A percentile compares a stretch with the other conserved stretches of the same genome.
These are phyloP conservation scores for Phyllosticta ampelicida DNA, from an alignment of 2,329 filamentous ascomycete species.

Conservation along the genomic window DNA sequence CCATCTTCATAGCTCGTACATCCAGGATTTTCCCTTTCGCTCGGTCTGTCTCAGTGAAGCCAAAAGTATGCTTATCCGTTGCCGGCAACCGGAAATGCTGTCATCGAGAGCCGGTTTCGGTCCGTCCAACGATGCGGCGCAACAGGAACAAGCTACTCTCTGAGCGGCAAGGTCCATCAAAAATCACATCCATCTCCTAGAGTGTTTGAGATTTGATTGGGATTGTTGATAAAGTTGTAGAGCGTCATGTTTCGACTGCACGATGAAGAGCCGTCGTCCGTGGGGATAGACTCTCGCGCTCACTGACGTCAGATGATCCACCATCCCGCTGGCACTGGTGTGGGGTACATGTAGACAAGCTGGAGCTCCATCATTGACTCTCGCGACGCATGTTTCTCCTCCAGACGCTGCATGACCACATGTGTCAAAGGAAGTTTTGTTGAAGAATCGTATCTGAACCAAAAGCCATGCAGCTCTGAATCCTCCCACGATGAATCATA, in stretches of 20 bases:
- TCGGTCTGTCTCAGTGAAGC: neutral
- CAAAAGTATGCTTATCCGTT: neutral
- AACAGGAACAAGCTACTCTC: neutral
- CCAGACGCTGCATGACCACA: neutral
- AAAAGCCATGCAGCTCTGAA: neutral
- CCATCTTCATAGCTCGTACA: neutral
- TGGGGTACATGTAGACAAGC: neutral
- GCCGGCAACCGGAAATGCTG: neutral
- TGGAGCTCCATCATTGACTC: neutral
- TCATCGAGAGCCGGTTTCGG: neutral
- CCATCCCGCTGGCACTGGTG: neutral
- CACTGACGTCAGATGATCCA: neutral
- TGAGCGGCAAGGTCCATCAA: neutral
- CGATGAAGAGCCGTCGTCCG: neutral
- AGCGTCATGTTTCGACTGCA: neutral
- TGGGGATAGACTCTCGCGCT: neutral
- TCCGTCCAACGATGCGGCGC: neutral
- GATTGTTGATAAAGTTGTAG: neutral
- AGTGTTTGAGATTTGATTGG: neutral
- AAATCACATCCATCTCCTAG: neutral
- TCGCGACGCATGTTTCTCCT: neutral
- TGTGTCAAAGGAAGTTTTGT: neutral
- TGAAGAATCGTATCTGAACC: neutral
- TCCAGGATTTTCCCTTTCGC: neutral
- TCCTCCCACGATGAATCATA: neutral